phyloP scores from a whole-genome alignment of 768 basidiomycete genomes.

The Cytidiella melzeri region DNA sequence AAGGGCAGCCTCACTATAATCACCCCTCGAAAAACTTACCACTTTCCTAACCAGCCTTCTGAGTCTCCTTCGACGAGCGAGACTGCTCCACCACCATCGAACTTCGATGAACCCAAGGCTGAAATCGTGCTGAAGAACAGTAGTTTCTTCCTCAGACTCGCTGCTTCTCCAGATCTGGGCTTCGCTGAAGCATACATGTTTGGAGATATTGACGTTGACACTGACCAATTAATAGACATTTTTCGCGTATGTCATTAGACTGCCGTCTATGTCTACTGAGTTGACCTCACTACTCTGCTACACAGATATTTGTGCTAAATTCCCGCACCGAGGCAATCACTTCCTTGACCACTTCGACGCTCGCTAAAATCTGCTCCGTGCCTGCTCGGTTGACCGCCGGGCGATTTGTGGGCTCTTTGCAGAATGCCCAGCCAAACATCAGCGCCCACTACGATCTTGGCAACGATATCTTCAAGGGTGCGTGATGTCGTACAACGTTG shows the following conservation, averaged over 20 bases:
- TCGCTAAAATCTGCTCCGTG: conserved; percentile 47
- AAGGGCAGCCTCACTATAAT: not conserved
- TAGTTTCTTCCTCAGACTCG: conserved; percentile 51
- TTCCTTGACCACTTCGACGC: conserved; percentile 41
- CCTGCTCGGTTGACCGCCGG: conserved; percentile 40
- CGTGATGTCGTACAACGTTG: no score
- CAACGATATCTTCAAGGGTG: conserved; percentile 70
- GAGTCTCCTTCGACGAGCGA: not conserved
- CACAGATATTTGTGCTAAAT: conserved; percentile 60
- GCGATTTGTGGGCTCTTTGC: conserved; percentile 59
- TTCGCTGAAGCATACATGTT: conserved; percentile 79
- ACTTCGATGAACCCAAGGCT: not conserved
- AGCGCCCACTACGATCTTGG: conserved; percentile 77
- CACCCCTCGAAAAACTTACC: not conserved
- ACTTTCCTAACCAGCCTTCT: not conserved
- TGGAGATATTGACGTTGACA: conserved; percentile 53
- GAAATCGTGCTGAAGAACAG: not conserved
- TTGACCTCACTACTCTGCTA: no score
- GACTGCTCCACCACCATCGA: not conserved
- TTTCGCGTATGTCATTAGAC: conserved; percentile 57
- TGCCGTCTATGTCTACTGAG: no score
- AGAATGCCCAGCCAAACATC: conserved; percentile 62
- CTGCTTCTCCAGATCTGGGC: conserved; percentile 59
- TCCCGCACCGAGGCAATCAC: conserved; percentile 19
- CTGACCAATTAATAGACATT: conserved; percentile 54